phyloP scores from a whole-genome alignment of 2,329 filamentous ascomycete species.

The Didymella exigua region DNA sequence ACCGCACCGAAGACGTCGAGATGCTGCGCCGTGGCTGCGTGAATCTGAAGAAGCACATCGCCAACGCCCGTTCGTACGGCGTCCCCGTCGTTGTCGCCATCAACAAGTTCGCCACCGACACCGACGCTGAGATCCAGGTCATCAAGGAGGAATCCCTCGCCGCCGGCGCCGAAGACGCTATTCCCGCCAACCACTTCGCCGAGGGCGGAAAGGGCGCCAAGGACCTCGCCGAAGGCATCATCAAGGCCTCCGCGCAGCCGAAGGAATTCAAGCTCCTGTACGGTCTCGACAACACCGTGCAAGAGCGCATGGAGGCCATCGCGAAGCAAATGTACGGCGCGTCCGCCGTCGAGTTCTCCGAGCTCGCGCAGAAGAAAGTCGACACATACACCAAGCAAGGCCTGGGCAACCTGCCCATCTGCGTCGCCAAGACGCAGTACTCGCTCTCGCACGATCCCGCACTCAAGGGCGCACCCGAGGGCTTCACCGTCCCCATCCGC shows the following conservation, averaged over 20 bases:
- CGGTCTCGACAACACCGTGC: slow-evolving; percentile 70
- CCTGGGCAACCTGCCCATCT: slow-evolving; percentile 91
- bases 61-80: slow-evolving; percentile 86
- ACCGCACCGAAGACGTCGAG: slow-evolving; percentile 92
- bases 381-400: slow-evolving; percentile 93
- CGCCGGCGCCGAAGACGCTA: slow-evolving; percentile 91
- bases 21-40: slow-evolving; percentile 87
- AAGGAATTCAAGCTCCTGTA: slow-evolving; percentile 89
- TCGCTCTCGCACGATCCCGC: slow-evolving; percentile 90
- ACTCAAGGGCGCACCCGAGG: slow-evolving; percentile 91
- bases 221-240: slow-evolving; percentile 84
- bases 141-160: slow-evolving; percentile 89
- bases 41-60: slow-evolving; percentile 94
- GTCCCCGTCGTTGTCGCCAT: slow-evolving; percentile 95
- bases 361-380: slow-evolving; percentile 93
- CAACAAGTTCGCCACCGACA: slow-evolving; percentile 95
- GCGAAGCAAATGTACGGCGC: slow-evolving; percentile 95
- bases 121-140: slow-evolving; percentile 85
- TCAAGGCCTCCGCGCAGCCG: slow-evolving; percentile 79
- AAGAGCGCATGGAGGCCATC: slow-evolving; percentile 89
- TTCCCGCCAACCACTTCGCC: slow-evolving; percentile 95
- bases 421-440: slow-evolving; percentile 98
- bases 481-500: slow-evolving; percentile 91
- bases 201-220: slow-evolving; percentile 90
- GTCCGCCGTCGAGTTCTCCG: slow-evolving; percentile 85